phyloP scores from a whole-genome alignment of 2,329 filamentous ascomycete genomes.

The Trichoderma sp. region DNA sequence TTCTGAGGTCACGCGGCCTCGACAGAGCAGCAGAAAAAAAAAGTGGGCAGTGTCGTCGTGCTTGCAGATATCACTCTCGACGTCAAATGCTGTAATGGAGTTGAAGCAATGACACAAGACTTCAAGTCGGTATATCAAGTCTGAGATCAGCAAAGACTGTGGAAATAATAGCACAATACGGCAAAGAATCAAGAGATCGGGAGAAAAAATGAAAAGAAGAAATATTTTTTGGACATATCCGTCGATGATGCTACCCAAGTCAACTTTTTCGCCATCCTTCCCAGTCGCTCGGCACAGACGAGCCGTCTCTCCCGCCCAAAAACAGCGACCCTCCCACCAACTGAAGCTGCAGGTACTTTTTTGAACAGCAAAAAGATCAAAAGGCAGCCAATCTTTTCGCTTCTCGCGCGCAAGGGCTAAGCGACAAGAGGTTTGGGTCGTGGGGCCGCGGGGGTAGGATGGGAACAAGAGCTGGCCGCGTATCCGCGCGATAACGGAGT shows the following conservation, averaged over 20 bases:
- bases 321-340: not conserved
- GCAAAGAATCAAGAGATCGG: not conserved
- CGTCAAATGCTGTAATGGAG: not conserved
- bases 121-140: not conserved
- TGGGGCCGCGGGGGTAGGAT: constrained; percentile 22
- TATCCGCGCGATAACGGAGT: constrained; percentile 22
- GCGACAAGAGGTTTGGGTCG: constrained; percentile 11
- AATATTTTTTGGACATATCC: not conserved
- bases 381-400: constrained; percentile 13
- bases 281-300: constrained; percentile 21
- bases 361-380: not conserved
- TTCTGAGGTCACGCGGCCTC: constrained; percentile 8
- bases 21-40: constrained; percentile 1
- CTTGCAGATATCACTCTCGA: constrained; percentile 6
- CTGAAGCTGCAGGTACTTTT: constrained; percentile 14
- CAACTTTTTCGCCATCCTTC: constrained; percentile 26
- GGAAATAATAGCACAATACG: not conserved
- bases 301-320: constrained; percentile 20
- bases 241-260: constrained; percentile 27
- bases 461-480: constrained; percentile 1
- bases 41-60: constrained; percentile 2
- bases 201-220: not conserved
- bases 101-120: not conserved
- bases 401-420: constrained; percentile 16
- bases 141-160: not conserved